Conservation (phyloP, 306 rosid genomes). For the Cucumis hystrix region DNA sequence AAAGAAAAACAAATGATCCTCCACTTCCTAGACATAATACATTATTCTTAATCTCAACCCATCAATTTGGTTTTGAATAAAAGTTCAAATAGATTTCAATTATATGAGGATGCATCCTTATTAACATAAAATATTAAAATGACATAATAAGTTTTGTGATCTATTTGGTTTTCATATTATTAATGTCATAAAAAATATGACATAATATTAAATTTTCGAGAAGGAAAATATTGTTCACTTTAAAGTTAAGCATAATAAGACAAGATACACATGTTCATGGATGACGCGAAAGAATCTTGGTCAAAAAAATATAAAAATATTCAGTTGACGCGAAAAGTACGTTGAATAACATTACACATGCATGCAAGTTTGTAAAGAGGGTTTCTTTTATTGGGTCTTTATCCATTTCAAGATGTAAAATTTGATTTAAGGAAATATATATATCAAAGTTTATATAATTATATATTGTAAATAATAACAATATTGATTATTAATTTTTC, state of each 20-base stretch:
- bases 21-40: conserved; percentile 2
- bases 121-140: too few relatives aligned
- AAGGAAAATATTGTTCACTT: not conserved
- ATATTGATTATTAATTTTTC: not conserved
- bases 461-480: too few relatives aligned
- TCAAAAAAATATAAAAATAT: not conserved
- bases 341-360: not conserved
- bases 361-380: not conserved
- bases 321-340: not conserved
- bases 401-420: not conserved
- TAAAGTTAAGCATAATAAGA: not conserved
- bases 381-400: not conserved
- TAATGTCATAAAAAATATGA: too few relatives aligned
- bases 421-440: not conserved
- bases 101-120: too few relatives aligned
- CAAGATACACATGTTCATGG: not conserved
- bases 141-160: too few relatives aligned
- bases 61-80: too few relatives aligned
- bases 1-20: not conserved
- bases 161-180: too few relatives aligned
- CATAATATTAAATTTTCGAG: too few relatives aligned
- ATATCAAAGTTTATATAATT: too few relatives aligned
- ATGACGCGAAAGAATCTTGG: not conserved
- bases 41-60: conserved; percentile 8
- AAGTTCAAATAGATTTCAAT: too few relatives aligned